Evolutionary conservation across 2,329 filamentous ascomycete species (phyloP).

Genomic region (Paecilomyces niveus): DNA sequence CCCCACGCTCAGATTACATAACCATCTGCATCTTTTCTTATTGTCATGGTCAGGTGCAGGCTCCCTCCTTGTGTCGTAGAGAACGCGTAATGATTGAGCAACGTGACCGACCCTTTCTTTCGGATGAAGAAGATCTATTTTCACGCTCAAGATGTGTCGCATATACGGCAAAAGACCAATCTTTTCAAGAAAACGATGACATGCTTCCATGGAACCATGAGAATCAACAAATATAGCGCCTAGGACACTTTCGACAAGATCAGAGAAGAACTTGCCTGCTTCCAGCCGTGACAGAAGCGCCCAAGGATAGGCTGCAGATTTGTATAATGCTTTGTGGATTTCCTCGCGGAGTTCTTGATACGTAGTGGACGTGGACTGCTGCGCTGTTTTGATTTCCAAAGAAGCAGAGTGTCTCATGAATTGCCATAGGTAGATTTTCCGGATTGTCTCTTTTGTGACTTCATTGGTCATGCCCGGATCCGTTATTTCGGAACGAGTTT

Average conservation of each 20-base stretch:
- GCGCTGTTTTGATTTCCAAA: slow-evolving; percentile 39
- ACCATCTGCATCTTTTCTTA: neutral
- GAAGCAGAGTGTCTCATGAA: slow-evolving; percentile 58
- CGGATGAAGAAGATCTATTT: slow-evolving; percentile 52
- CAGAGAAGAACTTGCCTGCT: slow-evolving; percentile 72
- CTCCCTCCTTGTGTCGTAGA: neutral
- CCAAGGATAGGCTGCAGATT: slow-evolving; percentile 66
- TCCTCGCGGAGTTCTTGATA: slow-evolving; percentile 43
- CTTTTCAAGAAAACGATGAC: slow-evolving; percentile 52
- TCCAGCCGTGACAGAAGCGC: slow-evolving; percentile 57
- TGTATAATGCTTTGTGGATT: slow-evolving; percentile 46
- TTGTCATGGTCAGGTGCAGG: neutral
- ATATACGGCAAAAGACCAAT: slow-evolving; percentile 62
- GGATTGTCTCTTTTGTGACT: slow-evolving; percentile 12
- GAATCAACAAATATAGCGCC: slow-evolving; percentile 81
- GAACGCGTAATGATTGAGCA: slow-evolving; percentile 3
- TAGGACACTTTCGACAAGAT: slow-evolving; percentile 72
- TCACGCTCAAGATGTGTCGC: slow-evolving; percentile 50
- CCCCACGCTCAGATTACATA: slow-evolving; percentile 5
- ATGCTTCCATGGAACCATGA: slow-evolving; percentile 52
- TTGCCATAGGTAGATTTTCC: slow-evolving; percentile 54
- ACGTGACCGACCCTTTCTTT: slow-evolving; percentile 45
- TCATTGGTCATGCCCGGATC: slow-evolving; percentile 16
- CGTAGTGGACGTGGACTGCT: slow-evolving; percentile 38
- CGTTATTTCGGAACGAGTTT: slow-evolving; percentile 10